Evolutionary conservation across 2,329 filamentous ascomycete species (phyloP), one percentile per base, ranked within the genome.

Genomic region (Ophiostoma populinum): DNA sequence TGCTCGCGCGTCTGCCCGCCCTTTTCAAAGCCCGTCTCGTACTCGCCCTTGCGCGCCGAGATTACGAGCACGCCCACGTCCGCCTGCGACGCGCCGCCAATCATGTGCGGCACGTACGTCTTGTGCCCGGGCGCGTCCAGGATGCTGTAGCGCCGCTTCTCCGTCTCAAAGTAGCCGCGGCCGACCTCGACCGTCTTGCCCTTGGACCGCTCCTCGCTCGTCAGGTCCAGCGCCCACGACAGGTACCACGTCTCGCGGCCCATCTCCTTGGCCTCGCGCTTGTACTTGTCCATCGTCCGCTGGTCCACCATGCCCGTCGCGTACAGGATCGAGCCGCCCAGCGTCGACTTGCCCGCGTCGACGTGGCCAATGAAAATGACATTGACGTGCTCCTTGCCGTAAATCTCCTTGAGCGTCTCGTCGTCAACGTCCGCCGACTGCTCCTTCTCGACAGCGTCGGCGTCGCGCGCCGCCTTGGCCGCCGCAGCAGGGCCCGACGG

Each of bases 251-350:
- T 92, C 62, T 95, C 90, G 62, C 86, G 80, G 35, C 90, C 90
- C 44, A 90, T 69, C 9, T 95, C 90, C 65, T 93, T 95, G 34
- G 90, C 87, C 50, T 98, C 92, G 47, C 73, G 75, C 70, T 87
- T 93, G 66, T 93, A 93, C 61, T 98, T 98, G 36, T 98, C 90
- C 67, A 98, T 73, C 24, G 90, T 98, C 54, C 90, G 75, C 59
- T 98, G 85, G 51, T 98, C 92, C n/a, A 98, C 90, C 90, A 95
- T 98, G 41, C 90, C 90, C 5, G 87, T 94, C 35, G 74, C 75
- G 55, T 90, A 93, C 11, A 98, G 66, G 43, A 98, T 92, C 35
- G 81, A 81, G 34, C 90, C 90, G 52, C 90, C 90, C 6, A 98
- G 67, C 3, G 90, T 98, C 25, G 85, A 94, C 63, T 98, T 98